Base-by-base conservation (phyloP, 1,139 yeast species). In the Petasospora fabianii region DNA sequence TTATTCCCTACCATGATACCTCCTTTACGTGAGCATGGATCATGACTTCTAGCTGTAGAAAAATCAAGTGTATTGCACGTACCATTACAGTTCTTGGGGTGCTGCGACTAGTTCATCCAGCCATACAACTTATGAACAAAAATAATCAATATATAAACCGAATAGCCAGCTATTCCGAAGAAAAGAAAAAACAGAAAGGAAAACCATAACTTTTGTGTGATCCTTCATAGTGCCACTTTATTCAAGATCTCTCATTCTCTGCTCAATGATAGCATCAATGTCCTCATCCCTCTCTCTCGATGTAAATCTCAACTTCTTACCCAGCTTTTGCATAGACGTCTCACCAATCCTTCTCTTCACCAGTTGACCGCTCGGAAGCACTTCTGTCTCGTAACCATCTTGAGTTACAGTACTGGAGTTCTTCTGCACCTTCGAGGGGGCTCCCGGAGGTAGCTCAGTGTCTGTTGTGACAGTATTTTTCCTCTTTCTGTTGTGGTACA, bases 321-420 rank as follows among this genome's bases (percentile, higher is more conserved):
- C 51, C 39, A 63, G 28, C 49, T 55, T 49, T 53, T 55, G 53
- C 45, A 55, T 36, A 14, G 46, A 40, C 7, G 57, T 22, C 20
- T 57, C 50, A 20, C 57, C 42, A 3, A 58, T 48, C 41, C 70
- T 68, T 34, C 70, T 63, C 50, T 69, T 74, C 32, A 75, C 72
- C 37, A 73, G 59, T 50, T 79, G 79, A 14, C 92, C 92, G 60
- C 86, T 80, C 1, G 92, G 92, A 38, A 83, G 62, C 24, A 77
- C 62, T 50, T 83, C 90, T 38, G 67, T 72, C 3, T 65, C 69
- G 41, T 66, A 73, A 20, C 55, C 59, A 4, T 55, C 51, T 17
- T 59, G 51, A 32, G 53, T 48, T 5, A 29, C 31, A 21, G 37
- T 16, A 3, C 53, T 39, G 1, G 53, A 41, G 12, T 41, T 48